Evolutionary conservation across 176 grass and related monocot genomes (phyloP).

Genomic region (Puya raimondii): DNA sequence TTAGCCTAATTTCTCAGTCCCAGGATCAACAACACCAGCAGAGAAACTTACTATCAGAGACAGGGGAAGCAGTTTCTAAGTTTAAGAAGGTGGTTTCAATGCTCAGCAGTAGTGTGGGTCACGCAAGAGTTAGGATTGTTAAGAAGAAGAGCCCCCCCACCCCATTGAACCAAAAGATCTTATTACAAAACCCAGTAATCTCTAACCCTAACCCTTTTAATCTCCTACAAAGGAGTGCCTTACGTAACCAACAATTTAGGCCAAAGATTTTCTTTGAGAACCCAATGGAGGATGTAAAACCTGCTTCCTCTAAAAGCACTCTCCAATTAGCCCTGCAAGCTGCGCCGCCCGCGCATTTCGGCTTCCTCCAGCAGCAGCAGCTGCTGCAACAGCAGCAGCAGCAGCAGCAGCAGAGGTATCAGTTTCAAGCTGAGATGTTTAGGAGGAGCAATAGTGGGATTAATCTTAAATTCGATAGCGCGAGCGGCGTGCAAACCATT

Average conservation of each 20-base stretch:
- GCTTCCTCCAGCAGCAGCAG: neutral
- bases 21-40: slow-evolving; percentile 20
- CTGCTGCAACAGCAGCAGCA: slow-evolving; percentile 13
- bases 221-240: slow-evolving; percentile 22
- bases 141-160: slow-evolving; percentile 15
- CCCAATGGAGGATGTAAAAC: slow-evolving; percentile 18
- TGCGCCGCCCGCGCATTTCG: slow-evolving; percentile 2
- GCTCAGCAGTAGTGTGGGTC: slow-evolving; percentile 19
- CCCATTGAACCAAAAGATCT: slow-evolving; percentile 20
- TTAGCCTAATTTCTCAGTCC: slow-evolving; percentile 25
- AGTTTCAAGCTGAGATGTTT: slow-evolving; percentile 58
- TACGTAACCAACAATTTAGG: slow-evolving; percentile 14
- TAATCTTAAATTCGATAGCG: slow-evolving; percentile 29
- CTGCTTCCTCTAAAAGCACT: slow-evolving; percentile 23
- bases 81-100: slow-evolving; percentile 36
- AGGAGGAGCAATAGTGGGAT: slow-evolving; percentile 24
- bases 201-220: slow-evolving; percentile 28
- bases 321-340: slow-evolving; percentile 7
- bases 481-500: slow-evolving; percentile 32
- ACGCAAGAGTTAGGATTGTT: slow-evolving; percentile 28
- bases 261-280: slow-evolving; percentile 27
- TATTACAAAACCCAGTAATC: slow-evolving; percentile 18
- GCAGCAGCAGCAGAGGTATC: slow-evolving; percentile 36
- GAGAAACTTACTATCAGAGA: slow-evolving; percentile 16
- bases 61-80: slow-evolving; percentile 24